Evolutionary conservation across 23 red algal species (phyloP), one percentile per base, ranked within the genome.

Genomic region (Porphyridium purpureum): DNA sequence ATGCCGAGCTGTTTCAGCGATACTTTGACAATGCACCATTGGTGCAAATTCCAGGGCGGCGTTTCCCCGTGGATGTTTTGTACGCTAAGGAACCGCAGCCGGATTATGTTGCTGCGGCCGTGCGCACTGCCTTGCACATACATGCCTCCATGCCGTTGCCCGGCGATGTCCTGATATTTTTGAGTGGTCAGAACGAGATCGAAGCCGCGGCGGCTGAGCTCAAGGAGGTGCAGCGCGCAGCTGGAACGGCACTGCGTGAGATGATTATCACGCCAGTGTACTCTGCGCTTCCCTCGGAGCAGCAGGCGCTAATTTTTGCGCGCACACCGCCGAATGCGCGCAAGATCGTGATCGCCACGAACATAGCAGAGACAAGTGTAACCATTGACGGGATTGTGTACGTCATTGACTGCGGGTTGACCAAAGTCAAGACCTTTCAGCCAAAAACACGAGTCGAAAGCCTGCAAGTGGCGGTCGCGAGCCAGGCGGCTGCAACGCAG

Each of bases 141-240:
- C 87, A 94, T 31, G 69, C 46, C 11, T 59, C 66, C 24, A 52
- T 64, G 28, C 21, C 62, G 5, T 54, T 34, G 27, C 62, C 57
- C 0, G 90, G 90, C n/a, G 79, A 98, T 67, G 81, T 98, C 8
- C 73, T 98, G 3, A 57, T 98, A 1, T 98, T 98, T 36, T 57
- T 98, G 31, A 82, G 79, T 3, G 90, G 90, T n/a, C 80, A 86
- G 22, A 80, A 98, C 24, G 90, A 98, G 23, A 98, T 98, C 15
- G 70, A 81, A 56, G 53, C 63, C 34, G 79, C 90, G 4, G 57
- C 76, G 27, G 32, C 31, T n/a, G 52, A 86, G 21, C 21, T 82
- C 15, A 66, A 75, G 30, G 80, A 75, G 7, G 35, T 27, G 33
- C 48, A 50, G 20, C 67, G 69, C 7, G 31, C 25, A 29, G 31